These are phyloP conservation scores for Cercophora samala DNA, from an alignment of 495 filamentous ascomycete species.

Conservation along the genomic window DNA sequence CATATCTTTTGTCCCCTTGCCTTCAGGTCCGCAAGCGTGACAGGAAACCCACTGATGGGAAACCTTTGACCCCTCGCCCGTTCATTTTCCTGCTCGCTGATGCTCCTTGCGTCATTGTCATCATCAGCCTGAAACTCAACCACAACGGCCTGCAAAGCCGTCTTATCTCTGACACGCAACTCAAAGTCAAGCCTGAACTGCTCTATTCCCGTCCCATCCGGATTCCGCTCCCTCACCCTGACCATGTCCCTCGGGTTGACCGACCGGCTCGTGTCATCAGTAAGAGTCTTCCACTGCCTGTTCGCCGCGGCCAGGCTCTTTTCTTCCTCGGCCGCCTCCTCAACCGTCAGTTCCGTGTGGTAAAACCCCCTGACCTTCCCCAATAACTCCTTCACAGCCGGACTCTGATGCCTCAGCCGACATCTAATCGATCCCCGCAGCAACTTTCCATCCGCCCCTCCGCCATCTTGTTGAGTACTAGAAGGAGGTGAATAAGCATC, in stretches of 20 bases:
- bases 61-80: neutral
- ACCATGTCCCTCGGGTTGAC: neutral
- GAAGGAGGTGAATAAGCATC: neutral
- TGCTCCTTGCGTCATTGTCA: neutral
- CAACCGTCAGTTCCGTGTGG: neutral
- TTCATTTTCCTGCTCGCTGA: neutral
- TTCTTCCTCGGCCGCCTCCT: neutral
- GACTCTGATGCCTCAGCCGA: neutral
- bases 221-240: neutral
- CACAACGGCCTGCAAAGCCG: neutral
- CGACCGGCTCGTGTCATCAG: neutral
- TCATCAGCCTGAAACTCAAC: slow-evolving; percentile 5
- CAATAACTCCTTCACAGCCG: neutral
- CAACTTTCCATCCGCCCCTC: neutral
- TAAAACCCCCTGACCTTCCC: neutral
- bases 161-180: neutral
- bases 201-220: neutral
- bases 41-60: slow-evolving; percentile 16
- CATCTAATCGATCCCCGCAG: neutral
- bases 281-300: neutral
- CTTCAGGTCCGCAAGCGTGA: slow-evolving; percentile 8
- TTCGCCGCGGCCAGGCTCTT: neutral
- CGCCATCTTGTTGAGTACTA: no score
- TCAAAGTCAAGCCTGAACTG: slow-evolving; percentile 2
- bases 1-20: neutral